Percentiles rank a stretch among this genome's conserved stretches.
These are phyloP conservation scores for Sutorius australiensis DNA, from an alignment of 768 basidiomycete genomes.

Conservation along the genomic window DNA sequence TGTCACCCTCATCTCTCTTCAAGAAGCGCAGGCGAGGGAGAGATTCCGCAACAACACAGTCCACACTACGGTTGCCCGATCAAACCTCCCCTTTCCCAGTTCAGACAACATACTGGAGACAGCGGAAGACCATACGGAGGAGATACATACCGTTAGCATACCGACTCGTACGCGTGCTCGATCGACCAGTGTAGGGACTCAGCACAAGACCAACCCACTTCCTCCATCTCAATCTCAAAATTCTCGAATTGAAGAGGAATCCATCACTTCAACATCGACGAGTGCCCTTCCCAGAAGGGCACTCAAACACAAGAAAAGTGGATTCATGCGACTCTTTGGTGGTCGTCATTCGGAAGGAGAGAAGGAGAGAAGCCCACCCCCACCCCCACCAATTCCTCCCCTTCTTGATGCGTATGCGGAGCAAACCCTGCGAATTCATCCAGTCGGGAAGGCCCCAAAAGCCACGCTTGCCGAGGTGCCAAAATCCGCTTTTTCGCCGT, in stretches of 20 bases:
- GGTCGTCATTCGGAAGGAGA: constrained; percentile 35
- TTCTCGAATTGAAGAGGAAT: constrained; percentile 44
- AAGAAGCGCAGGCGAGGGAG: constrained; percentile 70
- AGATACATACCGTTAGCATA: constrained; percentile 22
- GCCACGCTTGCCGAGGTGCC: constrained; percentile 35
- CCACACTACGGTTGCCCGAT: constrained; percentile 27
- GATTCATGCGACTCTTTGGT: constrained; percentile 75
- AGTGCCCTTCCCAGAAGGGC: constrained; percentile 36
- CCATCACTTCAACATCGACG: constrained; percentile 13
- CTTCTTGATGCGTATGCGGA: constrained; percentile 37
- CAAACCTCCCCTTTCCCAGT: constrained; percentile 32
- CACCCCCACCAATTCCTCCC: constrained; percentile 57
- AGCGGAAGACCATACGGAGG: constrained; percentile 19
- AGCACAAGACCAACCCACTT: constrained; percentile 37
- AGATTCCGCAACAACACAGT: constrained; percentile 52
- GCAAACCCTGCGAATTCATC: constrained; percentile 20
- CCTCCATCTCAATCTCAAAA: constrained; percentile 38
- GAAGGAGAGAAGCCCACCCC: constrained; percentile 38
- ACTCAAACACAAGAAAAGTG: constrained; percentile 77
- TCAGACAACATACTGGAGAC: constrained; percentile 27
- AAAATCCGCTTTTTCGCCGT: constrained; percentile 40
- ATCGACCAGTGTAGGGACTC: constrained; percentile 59
- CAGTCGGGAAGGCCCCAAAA: constrained; percentile 29
- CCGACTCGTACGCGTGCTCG: constrained; percentile 43
- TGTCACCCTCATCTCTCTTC: constrained; percentile 68